Evolutionary conservation across 2,329 filamentous ascomycete species (phyloP).

Genomic region (Hirsutella rhossiliensis): DNA sequence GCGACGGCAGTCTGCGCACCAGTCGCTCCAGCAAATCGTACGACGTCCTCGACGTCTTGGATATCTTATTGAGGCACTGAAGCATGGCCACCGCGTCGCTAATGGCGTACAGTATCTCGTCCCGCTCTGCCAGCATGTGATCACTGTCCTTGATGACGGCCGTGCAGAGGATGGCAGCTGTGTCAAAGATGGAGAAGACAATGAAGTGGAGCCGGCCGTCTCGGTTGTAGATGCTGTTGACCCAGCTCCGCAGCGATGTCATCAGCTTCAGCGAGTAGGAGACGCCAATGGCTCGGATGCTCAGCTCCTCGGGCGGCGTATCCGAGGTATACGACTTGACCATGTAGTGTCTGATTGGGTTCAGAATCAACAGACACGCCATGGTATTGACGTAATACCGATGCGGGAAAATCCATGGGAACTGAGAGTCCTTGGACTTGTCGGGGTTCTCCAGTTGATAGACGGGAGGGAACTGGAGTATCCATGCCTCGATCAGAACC

Average conservation of each 20-base stretch:
- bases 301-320: conserved; percentile 17
- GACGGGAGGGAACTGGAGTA: conserved; percentile 25
- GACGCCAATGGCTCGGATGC: conserved; percentile 26
- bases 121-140: conserved; percentile 22
- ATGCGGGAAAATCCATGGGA: conserved; percentile 31
- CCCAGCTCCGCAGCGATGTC: conserved; percentile 24
- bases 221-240: conserved; percentile 28
- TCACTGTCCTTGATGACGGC: conserved; percentile 34
- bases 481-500: conserved; percentile 25
- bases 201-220: conserved; percentile 38
- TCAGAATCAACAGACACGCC: conserved; percentile 31
- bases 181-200: conserved; percentile 39
- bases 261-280: conserved; percentile 29
- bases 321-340: conserved; percentile 19
- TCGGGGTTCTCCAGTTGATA: conserved; percentile 28
- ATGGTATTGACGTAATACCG: conserved; percentile 32
- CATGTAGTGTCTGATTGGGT: conserved; percentile 34
- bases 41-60: conserved; percentile 21
- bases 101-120: conserved; percentile 26
- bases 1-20: conserved; percentile 13
- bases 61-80: conserved; percentile 16
- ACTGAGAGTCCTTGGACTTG: conserved; percentile 22
- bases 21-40: conserved; percentile 20
- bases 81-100: conserved; percentile 19
- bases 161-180: conserved; percentile 34